These are phyloP conservation scores for Metahyphopichia silvanorum DNA, from an alignment of 805 yeast genomes.

Conservation along the genomic window DNA sequence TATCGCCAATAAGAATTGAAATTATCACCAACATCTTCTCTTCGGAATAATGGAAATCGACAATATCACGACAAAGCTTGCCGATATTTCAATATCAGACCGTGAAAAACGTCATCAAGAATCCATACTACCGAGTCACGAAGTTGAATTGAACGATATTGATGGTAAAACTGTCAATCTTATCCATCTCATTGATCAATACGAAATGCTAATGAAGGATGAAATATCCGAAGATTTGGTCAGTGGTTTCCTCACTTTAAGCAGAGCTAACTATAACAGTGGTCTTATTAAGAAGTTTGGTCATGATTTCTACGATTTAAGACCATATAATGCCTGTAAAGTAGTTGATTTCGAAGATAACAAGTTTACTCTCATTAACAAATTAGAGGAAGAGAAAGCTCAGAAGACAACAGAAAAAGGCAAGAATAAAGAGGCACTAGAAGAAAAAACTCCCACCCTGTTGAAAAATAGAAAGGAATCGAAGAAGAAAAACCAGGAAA, in stretches of 20 bases:
- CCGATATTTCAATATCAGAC: too few relatives aligned
- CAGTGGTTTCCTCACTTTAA: constrained; percentile 38
- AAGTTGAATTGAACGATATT: constrained; percentile 3
- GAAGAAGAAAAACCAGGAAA: neutral
- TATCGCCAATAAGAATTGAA: too few relatives aligned
- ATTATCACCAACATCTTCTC: neutral
- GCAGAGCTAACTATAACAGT: constrained; percentile 43
- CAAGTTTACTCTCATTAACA: constrained; percentile 8
- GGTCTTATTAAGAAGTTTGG: constrained; percentile 33
- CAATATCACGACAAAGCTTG: too few relatives aligned
- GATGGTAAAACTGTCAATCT: constrained; percentile 16
- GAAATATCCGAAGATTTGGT: constrained; percentile 17
- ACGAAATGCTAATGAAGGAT: constrained; percentile 22
- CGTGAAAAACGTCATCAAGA: too few relatives aligned
- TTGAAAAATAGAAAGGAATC: constrained; percentile 8
- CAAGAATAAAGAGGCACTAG: neutral
- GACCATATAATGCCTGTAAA: constrained; percentile 26
- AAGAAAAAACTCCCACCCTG: neutral
- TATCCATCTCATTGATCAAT: constrained; percentile 29
- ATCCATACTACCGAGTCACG: too few relatives aligned
- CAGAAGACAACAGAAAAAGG: constrained; percentile 4
- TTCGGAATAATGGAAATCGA: too few relatives aligned
- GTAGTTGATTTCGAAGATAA: constrained; percentile 9
- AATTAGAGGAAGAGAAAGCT: constrained; percentile 3
- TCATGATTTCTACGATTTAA: constrained; percentile 37